A percentile compares a stretch with the other conserved stretches of the same genome.
Conservation (phyloP, 495 filamentous ascomycete species). For the Talaromyces liani region DNA sequence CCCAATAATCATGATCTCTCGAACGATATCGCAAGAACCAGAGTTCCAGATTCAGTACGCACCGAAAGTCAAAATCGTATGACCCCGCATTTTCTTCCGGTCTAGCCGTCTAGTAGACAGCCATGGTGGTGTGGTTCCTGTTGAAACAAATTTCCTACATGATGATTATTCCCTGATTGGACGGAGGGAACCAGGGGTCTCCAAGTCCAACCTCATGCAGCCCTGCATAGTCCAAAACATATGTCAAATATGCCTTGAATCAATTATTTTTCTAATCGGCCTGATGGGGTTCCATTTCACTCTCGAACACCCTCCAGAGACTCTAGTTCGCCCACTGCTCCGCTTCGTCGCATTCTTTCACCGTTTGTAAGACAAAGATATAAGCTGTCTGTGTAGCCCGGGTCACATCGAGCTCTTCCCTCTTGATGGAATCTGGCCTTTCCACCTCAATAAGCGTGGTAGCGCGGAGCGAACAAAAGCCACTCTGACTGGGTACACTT, state of each 20-base stretch:
- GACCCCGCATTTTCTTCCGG: background rate
- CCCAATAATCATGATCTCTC: background rate
- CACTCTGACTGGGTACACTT: background rate
- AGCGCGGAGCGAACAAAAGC: background rate
- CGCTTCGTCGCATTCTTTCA: background rate
- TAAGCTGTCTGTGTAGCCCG: background rate
- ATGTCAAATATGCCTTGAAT: background rate
- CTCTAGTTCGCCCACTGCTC: background rate
- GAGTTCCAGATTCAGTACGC: background rate
- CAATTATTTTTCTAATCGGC: background rate
- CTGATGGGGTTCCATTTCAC: background rate
- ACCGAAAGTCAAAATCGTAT: background rate
- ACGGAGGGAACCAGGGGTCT: background rate
- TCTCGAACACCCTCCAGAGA: background rate
- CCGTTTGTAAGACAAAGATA: background rate
- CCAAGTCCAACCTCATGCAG: conserved; percentile 17
- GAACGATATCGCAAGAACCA: background rate
- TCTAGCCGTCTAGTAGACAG: background rate
- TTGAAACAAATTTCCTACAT: background rate
- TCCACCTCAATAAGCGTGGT: background rate
- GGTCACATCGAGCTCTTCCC: background rate
- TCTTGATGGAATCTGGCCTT: background rate
- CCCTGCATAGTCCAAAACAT: background rate
- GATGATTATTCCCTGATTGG: background rate
- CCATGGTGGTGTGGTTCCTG: background rate